Evolutionary conservation across 495 filamentous ascomycete species (phyloP).

Genomic region (Penicillium robsamsonii): DNA sequence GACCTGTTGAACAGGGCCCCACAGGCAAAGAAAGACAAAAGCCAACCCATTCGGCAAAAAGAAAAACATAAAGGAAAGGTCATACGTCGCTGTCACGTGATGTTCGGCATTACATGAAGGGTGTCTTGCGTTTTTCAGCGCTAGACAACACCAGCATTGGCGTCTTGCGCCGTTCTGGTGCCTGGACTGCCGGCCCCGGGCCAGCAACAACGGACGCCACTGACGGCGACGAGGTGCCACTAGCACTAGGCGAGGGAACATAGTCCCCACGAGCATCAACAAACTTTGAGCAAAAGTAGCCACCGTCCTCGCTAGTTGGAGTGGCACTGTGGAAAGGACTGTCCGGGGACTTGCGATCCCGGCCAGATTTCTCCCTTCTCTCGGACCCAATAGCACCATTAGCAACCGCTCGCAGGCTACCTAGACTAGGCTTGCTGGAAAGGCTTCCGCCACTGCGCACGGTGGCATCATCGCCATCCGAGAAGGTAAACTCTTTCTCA

Average conservation of each 20-base stretch:
- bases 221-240: conserved; percentile 37
- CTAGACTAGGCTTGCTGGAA: conserved; percentile 73
- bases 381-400: conserved; percentile 86
- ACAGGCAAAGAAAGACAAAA: conserved; percentile 9
- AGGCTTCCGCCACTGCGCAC: conserved; percentile 80
- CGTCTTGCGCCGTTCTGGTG: conserved; percentile 70
- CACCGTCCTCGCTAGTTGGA: conserved; percentile 57
- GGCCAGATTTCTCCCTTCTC: conserved; percentile 61
- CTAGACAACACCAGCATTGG: conserved; percentile 83
- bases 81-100: conserved; percentile 46
- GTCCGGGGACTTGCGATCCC: conserved; percentile 56
- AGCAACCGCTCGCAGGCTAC: conserved; percentile 74
- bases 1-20: neutral
- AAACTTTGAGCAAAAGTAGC: conserved; percentile 57
- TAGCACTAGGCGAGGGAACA: conserved; percentile 28
- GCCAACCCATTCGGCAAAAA: conserved; percentile 10
- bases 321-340: conserved; percentile 45
- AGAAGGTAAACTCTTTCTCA: conserved; percentile 78
- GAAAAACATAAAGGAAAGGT: conserved; percentile 12
- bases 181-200: conserved; percentile 43
- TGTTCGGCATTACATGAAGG: conserved; percentile 51
- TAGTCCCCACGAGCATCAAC: conserved; percentile 47
- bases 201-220: conserved; percentile 49
- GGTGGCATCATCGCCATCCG: conserved; percentile 79
- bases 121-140: conserved; percentile 87